phyloP scores from a whole-genome alignment of 2,329 filamentous ascomycete genomes.

The Amesomyces nigricolor region DNA sequence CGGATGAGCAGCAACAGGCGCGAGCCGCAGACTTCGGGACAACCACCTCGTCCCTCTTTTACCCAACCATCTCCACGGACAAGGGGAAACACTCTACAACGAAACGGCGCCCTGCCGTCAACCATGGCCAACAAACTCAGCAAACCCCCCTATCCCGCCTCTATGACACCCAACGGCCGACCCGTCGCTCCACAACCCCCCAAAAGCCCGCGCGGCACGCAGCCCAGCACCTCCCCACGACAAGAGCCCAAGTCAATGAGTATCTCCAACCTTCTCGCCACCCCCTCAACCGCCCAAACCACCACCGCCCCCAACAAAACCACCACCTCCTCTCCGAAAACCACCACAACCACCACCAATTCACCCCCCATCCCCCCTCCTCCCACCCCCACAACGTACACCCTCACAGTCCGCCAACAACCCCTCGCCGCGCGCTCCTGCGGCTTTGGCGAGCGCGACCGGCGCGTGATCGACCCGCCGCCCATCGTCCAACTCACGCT shows the following conservation, averaged over 20 bases:
- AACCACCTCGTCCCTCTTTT: conserved; percentile 21
- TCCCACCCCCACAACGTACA: conserved; percentile 30
- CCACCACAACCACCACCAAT: neutral
- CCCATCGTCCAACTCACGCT: conserved; percentile 72
- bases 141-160: conserved; percentile 12
- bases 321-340: neutral
- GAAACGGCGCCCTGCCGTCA: conserved; percentile 14
- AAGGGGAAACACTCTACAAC: conserved; percentile 22
- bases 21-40: conserved; percentile 19
- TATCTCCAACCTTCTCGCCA: conserved; percentile 30
- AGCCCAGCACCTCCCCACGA: conserved; percentile 24
- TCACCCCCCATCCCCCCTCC: neutral
- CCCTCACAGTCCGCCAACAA: conserved; percentile 65
- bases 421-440: conserved; percentile 73
- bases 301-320: neutral
- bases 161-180: conserved; percentile 14
- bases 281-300: conserved; percentile 7
- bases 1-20: conserved; percentile 22
- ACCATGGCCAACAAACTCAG: conserved; percentile 10
- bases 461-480: conserved; percentile 76
- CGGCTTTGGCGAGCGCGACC: conserved; percentile 76
- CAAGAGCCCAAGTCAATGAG: conserved; percentile 30
- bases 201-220: conserved; percentile 24
- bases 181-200: conserved; percentile 17
- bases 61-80: conserved; percentile 21